phyloP scores from a whole-genome alignment of 192 early-diverging fungal genomes.

The Backusella australiensis region DNA sequence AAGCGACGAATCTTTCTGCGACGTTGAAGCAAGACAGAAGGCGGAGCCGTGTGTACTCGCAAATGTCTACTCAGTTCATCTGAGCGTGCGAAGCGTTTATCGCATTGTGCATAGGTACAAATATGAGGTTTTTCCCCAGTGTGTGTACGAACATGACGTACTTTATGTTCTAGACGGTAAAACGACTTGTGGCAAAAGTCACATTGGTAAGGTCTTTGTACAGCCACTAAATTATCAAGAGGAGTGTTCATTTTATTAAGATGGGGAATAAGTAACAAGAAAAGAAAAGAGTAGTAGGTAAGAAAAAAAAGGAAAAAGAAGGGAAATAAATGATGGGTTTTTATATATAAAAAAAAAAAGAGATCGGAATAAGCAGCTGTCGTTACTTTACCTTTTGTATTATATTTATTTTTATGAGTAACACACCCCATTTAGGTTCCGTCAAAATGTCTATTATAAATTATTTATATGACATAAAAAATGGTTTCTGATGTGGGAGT shows the following conservation, averaged over 20 bases:
- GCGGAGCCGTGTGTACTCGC: constrained; percentile 40
- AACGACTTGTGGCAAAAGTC: constrained; percentile 67
- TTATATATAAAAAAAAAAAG: not conserved
- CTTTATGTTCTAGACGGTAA: constrained; percentile 79
- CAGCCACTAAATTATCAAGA: constrained; percentile 2
- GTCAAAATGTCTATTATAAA: constrained; percentile 14
- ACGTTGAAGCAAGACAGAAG: constrained; percentile 37
- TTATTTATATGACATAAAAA: constrained; percentile 9
- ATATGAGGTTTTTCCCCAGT: constrained; percentile 80
- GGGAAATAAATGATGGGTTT: constrained; percentile 1
- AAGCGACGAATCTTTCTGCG: constrained; percentile 20
- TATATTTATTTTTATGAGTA: constrained; percentile 9
- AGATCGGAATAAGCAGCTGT: not conserved
- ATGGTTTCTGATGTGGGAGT: not conserved
- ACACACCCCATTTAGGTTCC: constrained; percentile 9
- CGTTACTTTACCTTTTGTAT: constrained; percentile 10
- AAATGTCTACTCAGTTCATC: constrained; percentile 65
- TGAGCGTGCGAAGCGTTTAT: constrained; percentile 76
- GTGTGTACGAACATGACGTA: constrained; percentile 83
- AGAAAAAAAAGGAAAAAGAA: not conserved
- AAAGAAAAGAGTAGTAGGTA: not conserved
- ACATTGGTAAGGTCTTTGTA: constrained; percentile 53
- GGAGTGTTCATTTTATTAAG: not conserved
- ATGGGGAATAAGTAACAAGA: not conserved
- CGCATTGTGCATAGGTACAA: constrained; percentile 67